Evolutionary conservation across 345 rosid genomes (phyloP).

Genomic region (Boechera divaricarpa): DNA sequence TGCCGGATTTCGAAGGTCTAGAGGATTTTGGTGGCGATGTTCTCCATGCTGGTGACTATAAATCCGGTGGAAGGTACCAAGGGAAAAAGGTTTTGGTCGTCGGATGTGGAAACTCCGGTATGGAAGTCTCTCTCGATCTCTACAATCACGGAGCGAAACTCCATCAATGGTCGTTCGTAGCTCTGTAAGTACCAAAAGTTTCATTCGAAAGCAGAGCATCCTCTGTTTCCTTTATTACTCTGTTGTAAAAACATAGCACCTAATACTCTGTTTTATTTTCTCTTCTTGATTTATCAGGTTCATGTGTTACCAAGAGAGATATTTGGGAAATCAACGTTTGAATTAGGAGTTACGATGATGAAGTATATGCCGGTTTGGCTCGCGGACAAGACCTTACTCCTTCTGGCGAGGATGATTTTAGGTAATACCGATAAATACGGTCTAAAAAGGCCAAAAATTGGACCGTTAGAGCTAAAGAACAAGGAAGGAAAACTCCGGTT

Average conservation of each 20-base stretch:
- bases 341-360: conserved; percentile 62
- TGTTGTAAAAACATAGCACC: neutral
- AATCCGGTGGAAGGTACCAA: conserved; percentile 63
- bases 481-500: conserved; percentile 74
- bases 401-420: conserved; percentile 58
- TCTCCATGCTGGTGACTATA: conserved; percentile 76
- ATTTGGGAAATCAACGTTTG: conserved; percentile 75
- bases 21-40: conserved; percentile 64
- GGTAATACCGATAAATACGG: conserved; percentile 74
- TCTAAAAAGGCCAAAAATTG: conserved; percentile 62
- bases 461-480: conserved; percentile 74
- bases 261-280: conserved; percentile 5
- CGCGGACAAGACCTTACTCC: conserved; percentile 66
- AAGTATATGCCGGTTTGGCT: conserved; percentile 73
- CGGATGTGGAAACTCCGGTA: conserved; percentile 94
- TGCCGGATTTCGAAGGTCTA: conserved; percentile 77
- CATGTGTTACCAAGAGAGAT: conserved; percentile 91
- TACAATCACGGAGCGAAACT: conserved; percentile 66
- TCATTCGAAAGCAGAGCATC: too few relatives aligned
- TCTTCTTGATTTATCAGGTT: conserved; percentile 52
- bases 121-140: conserved; percentile 90
- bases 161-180: conserved; percentile 89
- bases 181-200: conserved; percentile 56
- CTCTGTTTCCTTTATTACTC: neutral
- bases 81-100: conserved; percentile 77